Conservation (phyloP, 495 filamentous ascomycete species). For the Daldinia vernicosa region DNA sequence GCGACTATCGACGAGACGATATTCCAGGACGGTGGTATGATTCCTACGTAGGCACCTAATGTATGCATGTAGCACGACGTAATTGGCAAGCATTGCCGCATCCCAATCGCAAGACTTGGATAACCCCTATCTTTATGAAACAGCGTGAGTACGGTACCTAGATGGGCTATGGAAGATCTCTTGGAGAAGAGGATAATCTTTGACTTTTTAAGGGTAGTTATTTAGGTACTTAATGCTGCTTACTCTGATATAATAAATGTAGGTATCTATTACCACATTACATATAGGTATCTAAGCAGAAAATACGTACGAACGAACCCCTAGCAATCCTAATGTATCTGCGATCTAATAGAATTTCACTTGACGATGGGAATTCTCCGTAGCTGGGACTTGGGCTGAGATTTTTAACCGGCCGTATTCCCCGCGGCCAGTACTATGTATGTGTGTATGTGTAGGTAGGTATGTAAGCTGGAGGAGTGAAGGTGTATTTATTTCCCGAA, state of each 20-base stretch:
- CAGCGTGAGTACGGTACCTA: constrained; percentile 3
- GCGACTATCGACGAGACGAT: constrained; percentile 19
- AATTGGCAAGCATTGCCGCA: constrained; percentile 8
- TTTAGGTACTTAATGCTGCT: too few relatives aligned
- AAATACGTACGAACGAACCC: not conserved
- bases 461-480: not conserved
- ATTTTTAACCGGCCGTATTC: not conserved
- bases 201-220: not conserved
- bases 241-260: not conserved
- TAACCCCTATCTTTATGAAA: constrained; percentile 31
- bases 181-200: not conserved
- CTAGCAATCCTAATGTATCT: not conserved
- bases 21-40: constrained; percentile 31
- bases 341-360: constrained; percentile 12
- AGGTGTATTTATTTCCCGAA: not conserved
- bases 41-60: constrained; percentile 5
- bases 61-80: constrained; percentile 9
- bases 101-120: constrained; percentile 6
- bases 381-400: constrained; percentile 22
- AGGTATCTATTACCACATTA: not conserved
- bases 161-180: constrained; percentile 3
- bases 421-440: not conserved
- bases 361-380: constrained; percentile 17
- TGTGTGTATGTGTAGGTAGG: not conserved
- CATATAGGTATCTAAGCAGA: not conserved